Base-by-base conservation (phyloP, 106 monocot species). In the Cymbidium sinense region DNA sequence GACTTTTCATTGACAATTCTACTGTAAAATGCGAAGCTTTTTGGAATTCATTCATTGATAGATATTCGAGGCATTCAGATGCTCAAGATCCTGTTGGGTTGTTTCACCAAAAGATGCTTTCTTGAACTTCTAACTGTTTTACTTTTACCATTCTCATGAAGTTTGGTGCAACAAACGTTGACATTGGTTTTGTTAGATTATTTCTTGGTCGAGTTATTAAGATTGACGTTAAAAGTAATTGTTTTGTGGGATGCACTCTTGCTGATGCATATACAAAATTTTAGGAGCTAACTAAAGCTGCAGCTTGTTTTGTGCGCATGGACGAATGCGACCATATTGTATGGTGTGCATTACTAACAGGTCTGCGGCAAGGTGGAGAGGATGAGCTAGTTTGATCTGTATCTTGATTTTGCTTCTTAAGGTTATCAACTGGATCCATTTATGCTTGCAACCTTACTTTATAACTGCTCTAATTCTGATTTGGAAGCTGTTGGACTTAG, bases 21-120 rank as follows among this genome's bases (percentile, higher is more conserved):
- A 21, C 51, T 19, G 5, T 54, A 0, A 82, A 71, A 70, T 82
- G 77, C 35, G 77, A 71, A 18, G 76, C 82, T 37, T 23, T 71
- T 27, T 82, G 82, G 82, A 82, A 82, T n/a, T 77, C 77, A 37
- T 41, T 82, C 28, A 70, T 77, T 34, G 70, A 82, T 72, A 77
- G 82, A 23, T 77, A 71, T 55, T 44, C 82, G 19, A 51, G 82
- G 39, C 41, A 4, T 35, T 10, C 30, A 5, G n/a, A 77, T 33
- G 19, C 52, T 34, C 55, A 37, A 5, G 77, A 82, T 71, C 71
- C 77, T 21, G 29, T 82, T 4, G 15, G 5, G 13, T 31, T 82
- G 58, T 82, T 82, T 43, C 77, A 82, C 70, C 34, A 61, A 27
- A 82, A 77, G 77, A 37, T 77, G 12, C 51, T 70, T 37, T 82